A percentile compares a stretch with the other conserved stretches of the same genome.
These are phyloP conservation scores for Cornus controversa DNA, from an alignment of 148 eudicot species.

Conservation along the genomic window DNA sequence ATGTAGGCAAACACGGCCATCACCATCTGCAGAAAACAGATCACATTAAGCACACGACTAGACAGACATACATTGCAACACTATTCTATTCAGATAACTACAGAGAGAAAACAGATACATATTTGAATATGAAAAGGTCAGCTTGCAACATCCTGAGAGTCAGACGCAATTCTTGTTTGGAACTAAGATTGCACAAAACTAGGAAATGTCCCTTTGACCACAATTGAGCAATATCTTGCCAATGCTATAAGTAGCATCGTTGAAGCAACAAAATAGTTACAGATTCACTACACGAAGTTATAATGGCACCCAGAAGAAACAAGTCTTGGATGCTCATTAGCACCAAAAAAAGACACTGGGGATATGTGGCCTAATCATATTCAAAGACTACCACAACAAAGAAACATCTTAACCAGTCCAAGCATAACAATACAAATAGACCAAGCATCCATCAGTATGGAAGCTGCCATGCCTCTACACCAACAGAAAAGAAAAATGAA, in stretches of 20 bases:
- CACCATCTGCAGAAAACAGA: conserved; percentile 62
- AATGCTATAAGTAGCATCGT: neutral
- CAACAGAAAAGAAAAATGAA: too few relatives aligned
- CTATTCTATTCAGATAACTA: neutral
- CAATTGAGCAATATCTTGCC: neutral
- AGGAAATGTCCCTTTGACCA: too few relatives aligned
- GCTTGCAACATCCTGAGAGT: neutral
- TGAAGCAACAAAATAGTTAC: neutral
- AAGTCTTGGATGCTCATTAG: too few relatives aligned
- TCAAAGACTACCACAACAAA: too few relatives aligned
- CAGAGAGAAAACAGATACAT: neutral
- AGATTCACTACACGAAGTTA: neutral
- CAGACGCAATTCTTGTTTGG: neutral
- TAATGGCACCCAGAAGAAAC: too few relatives aligned
- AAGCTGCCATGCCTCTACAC: too few relatives aligned
- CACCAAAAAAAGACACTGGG: too few relatives aligned
- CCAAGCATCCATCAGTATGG: too few relatives aligned
- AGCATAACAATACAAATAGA: too few relatives aligned
- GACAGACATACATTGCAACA: neutral
- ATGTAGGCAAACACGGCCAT: conserved; percentile 92
- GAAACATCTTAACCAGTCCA: too few relatives aligned
- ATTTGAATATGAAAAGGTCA: neutral
- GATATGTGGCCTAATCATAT: too few relatives aligned
- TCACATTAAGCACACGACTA: neutral
- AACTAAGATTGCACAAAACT: neutral